Evolutionary conservation across 208 protist genomes (phyloP).

Genomic region (Crithidia acanthocephali): DNA sequence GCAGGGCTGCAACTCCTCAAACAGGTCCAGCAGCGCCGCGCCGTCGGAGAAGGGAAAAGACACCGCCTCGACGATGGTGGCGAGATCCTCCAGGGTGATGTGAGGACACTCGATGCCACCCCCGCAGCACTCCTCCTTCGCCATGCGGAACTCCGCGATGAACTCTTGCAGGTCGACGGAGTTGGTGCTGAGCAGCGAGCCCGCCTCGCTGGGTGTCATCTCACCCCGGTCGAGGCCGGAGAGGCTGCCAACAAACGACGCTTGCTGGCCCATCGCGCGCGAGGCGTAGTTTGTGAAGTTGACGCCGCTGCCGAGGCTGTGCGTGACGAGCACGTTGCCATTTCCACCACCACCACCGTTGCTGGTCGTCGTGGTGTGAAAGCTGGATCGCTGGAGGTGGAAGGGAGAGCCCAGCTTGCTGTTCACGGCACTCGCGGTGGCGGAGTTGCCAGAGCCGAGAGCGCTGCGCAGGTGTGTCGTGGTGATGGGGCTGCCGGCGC

Average conservation of each 20-base stretch:
- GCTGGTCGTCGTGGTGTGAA: background rate
- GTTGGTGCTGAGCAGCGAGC: constrained; percentile 55
- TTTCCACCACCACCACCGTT: background rate
- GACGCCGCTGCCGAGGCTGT: background rate
- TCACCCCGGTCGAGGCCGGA: constrained; percentile 29
- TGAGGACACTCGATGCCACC: constrained; percentile 18
- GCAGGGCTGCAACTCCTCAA: constrained; percentile 65
- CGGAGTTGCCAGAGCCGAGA: constrained; percentile 1
- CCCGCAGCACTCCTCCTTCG: constrained; percentile 61
- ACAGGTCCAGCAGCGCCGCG: constrained; percentile 61
- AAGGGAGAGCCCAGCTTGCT: constrained; percentile 20
- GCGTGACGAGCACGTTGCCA: background rate
- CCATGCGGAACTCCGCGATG: constrained; percentile 64
- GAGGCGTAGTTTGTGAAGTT: background rate
- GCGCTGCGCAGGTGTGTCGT: constrained; percentile 10
- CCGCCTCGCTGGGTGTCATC: constrained; percentile 48
- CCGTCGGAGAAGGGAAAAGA: constrained; percentile 58
- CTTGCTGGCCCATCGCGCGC: background rate
- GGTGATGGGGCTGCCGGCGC: background rate
- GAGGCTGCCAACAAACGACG: constrained; percentile 23
- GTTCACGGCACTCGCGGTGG: background rate
- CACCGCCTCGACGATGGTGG: constrained; percentile 62
- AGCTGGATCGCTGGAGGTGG: constrained; percentile 1
- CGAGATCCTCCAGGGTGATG: constrained; percentile 63
- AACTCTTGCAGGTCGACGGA: constrained; percentile 79